Evolutionary conservation across 1,139 yeast genomes (phyloP).

Genomic region (Hanseniaspora gamundiae): DNA sequence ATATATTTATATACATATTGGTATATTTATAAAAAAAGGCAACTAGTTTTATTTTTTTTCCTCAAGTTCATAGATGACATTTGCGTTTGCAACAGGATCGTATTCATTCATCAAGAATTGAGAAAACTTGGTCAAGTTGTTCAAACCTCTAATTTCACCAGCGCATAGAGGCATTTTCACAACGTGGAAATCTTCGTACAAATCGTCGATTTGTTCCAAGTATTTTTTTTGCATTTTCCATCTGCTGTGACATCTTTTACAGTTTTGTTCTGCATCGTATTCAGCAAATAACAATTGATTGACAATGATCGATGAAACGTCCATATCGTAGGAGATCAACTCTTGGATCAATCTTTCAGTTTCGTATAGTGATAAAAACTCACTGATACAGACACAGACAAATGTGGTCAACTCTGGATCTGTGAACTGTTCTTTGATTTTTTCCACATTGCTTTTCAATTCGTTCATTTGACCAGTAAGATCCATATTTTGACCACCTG

Average conservation of each 20-base stretch:
- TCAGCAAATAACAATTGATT: constrained; percentile 86
- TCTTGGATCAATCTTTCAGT: constrained; percentile 97
- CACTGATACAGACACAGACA: constrained; percentile 94
- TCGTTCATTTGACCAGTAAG: constrained; percentile 73
- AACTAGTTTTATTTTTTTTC: constrained; percentile 30
- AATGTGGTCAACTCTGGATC: constrained; percentile 93
- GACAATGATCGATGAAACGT: constrained; percentile 88
- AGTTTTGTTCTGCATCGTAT: constrained; percentile 43
- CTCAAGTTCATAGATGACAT: constrained; percentile 52
- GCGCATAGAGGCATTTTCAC: constrained; percentile 93
- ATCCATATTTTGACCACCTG: constrained; percentile 54
- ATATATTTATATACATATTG: neutral
- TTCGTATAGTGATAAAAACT: constrained; percentile 86
- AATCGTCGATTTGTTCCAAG: constrained; percentile 84
- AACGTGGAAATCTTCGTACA: constrained; percentile 88
- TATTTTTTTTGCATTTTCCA: constrained; percentile 95
- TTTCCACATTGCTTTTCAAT: constrained; percentile 69
- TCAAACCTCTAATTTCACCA: constrained; percentile 84
- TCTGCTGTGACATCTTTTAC: constrained; percentile 85
- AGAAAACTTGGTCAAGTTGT: constrained; percentile 68
- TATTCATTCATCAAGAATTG: constrained; percentile 58
- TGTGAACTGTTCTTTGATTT: constrained; percentile 89
- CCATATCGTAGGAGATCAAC: constrained; percentile 86
- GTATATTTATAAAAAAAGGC: neutral
- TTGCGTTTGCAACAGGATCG: constrained; percentile 50